Conservation (phyloP, 208 protist species). For the Leishmania martiniquensis region DNA sequence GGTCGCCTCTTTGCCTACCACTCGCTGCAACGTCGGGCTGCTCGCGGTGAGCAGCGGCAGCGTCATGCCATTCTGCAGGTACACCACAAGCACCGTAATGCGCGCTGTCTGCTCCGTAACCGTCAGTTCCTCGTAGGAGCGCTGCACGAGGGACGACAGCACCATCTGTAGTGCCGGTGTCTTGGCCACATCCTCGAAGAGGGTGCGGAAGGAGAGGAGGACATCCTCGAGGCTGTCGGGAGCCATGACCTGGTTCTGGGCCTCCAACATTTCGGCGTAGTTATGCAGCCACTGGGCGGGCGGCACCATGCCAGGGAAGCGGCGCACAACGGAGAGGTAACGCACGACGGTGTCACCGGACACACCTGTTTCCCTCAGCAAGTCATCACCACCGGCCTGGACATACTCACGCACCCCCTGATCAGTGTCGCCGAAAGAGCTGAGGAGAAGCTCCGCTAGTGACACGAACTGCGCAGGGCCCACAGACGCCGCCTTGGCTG, state of each 20-base stretch:
- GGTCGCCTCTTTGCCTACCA: slow-evolving; percentile 25
- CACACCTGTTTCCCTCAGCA: slow-evolving; percentile 35
- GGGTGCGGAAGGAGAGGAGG: slow-evolving; percentile 60
- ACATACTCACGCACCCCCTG: slow-evolving; percentile 56
- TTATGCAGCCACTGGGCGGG: slow-evolving; percentile 56
- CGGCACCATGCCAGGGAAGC: slow-evolving; percentile 40
- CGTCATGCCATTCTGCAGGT: slow-evolving; percentile 73
- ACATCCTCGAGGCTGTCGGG: slow-evolving; percentile 59
- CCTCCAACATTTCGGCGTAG: slow-evolving; percentile 41
- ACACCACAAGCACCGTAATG: slow-evolving; percentile 67
- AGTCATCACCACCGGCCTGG: slow-evolving; percentile 48
- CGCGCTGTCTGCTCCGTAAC: slow-evolving; percentile 56
- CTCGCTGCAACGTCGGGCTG: slow-evolving; percentile 33
- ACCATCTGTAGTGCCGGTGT: slow-evolving; percentile 65
- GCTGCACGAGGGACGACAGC: slow-evolving; percentile 46
- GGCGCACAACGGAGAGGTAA: slow-evolving; percentile 64
- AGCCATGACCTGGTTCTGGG: not conserved
- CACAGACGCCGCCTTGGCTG: slow-evolving; percentile 56
- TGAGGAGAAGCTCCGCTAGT: slow-evolving; percentile 61
- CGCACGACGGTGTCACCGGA: slow-evolving; percentile 37
- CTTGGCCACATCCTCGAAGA: slow-evolving; percentile 57
- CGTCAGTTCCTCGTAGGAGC: slow-evolving; percentile 21
- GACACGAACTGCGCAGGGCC: slow-evolving; percentile 78
- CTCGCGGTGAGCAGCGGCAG: slow-evolving; percentile 55
- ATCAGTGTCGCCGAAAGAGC: slow-evolving; percentile 56